Evolutionary conservation across 306 rosid genomes (phyloP), one percentile per base, ranked within the genome.

Genomic region (Lablab purpureus): DNA sequence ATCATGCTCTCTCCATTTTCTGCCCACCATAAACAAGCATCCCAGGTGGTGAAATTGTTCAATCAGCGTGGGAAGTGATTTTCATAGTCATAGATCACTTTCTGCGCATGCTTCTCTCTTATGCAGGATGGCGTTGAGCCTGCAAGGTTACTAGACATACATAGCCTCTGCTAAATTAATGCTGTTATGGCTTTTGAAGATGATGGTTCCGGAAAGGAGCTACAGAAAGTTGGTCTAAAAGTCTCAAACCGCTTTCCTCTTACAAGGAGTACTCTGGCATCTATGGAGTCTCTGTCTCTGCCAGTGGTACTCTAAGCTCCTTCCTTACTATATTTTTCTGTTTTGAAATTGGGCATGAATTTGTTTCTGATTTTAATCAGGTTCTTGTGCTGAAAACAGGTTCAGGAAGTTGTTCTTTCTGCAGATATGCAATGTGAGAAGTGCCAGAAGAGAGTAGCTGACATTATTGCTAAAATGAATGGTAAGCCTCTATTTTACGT

Each of bases 391-490:
- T 73, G 67, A 63, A 23, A 63, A 10, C 87, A 93, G 97, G 87
- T 91, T 21, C 98, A 93, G 63, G 91, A 93, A 80, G 86, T 93
- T 80, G 98, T 93, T 68, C 85, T 93, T 43, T 85, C 88, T 3
- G 94, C 94, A 22, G 98, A 93, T 81, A 81, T 93, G 77, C 78
- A 87, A 46, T 93, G 98, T 67, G 69, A 86, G 15, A 82, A 84
- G 21, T 93, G 98, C 81, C 97, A 86, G 76, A 89, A 87, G 87
- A 88, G 98, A 81, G 90, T 91, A n/a, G 82, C 94, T 46, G 90
- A 91, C 5, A 80, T 91, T n/a, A 91, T 93, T 69, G 56, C 86
- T n/a, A 91, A 81, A 84, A 83, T 91, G 93, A 81, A 83, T 59
- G 91, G 97, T 93, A 76, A 63, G 84, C 15, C 21, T 73, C n/a